Evolutionary conservation across 2,329 filamentous ascomycete species (phyloP).

Genomic region (Aspergillus neoniger): DNA sequence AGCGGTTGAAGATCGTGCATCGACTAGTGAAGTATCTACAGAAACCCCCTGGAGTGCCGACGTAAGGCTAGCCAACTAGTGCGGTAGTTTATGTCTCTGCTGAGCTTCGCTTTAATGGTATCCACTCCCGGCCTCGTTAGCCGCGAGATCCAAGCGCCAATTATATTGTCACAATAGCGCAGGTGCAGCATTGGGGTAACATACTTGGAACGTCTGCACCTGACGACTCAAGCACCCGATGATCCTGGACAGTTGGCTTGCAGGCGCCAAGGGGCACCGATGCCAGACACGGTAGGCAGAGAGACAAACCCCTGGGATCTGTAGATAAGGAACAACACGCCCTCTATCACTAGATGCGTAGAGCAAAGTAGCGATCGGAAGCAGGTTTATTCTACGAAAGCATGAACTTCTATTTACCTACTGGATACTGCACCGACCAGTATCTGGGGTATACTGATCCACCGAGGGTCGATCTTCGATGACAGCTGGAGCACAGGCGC

Average conservation of each 20-base stretch:
- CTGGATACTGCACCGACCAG: background rate
- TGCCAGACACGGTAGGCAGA: too few relatives aligned
- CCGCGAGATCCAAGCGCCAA: constrained; percentile 2
- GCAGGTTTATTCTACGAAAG: background rate
- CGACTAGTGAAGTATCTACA: background rate
- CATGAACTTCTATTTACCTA: background rate
- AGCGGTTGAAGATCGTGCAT: constrained; percentile 11
- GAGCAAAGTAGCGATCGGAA: background rate
- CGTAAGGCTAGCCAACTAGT: constrained; percentile 12
- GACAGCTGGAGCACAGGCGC: background rate
- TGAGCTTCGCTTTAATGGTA: constrained; percentile 9
- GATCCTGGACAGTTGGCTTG: background rate
- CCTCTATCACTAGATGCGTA: background rate
- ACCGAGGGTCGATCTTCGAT: background rate
- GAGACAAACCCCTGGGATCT: background rate
- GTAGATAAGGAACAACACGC: background rate
- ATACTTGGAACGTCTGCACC: background rate
- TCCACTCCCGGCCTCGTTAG: constrained; percentile 13
- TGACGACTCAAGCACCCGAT: background rate
- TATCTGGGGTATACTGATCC: background rate
- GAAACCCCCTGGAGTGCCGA: constrained; percentile 9
- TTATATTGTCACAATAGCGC: constrained; percentile 3
- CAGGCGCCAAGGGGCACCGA: background rate
- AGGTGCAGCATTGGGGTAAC: background rate
- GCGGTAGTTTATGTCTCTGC: constrained; percentile 7